phyloP scores from a whole-genome alignment of 495 filamentous ascomycete genomes.

The Hypoxylon subgilvum region DNA sequence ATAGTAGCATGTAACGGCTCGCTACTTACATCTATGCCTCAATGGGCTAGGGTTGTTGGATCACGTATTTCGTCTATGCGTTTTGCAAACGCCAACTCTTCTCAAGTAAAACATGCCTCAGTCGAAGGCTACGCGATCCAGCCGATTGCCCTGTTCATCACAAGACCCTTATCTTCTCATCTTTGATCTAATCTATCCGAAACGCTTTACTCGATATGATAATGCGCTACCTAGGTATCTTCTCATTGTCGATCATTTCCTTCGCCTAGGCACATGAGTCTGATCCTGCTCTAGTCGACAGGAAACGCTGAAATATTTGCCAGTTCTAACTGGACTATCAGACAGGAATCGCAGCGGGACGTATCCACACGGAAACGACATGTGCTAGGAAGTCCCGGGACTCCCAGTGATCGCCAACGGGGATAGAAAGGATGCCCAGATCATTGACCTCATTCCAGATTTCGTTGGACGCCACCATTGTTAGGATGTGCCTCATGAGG shows the following conservation, averaged over 20 bases:
- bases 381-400: slow-evolving; percentile 24
- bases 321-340: slow-evolving; percentile 47
- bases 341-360: slow-evolving; percentile 40
- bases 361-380: slow-evolving; percentile 38
- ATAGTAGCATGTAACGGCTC: too few species aligned
- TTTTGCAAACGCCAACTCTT: too few species aligned
- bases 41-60: too few species aligned
- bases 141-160: too few species aligned
- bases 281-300: slow-evolving; percentile 58
- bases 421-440: slow-evolving; percentile 38
- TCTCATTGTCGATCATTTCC: slow-evolving; percentile 42
- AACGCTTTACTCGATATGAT: too few species aligned
- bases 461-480: slow-evolving; percentile 40
- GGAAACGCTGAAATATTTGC: slow-evolving; percentile 42
- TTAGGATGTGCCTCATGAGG: slow-evolving; percentile 48
- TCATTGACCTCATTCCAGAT: slow-evolving; percentile 38
- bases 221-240: too few species aligned
- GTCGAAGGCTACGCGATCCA: too few species aligned
- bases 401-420: slow-evolving; percentile 22
- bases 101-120: too few species aligned
- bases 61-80: too few species aligned
- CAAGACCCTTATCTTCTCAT: too few species aligned
- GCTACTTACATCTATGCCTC: too few species aligned
- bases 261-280: slow-evolving; percentile 56
- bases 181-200: too few species aligned